Evolutionary conservation across 1,139 yeast species (phyloP), one percentile per base, ranked within the genome.

Genomic region (Kodamaea sp.): DNA sequence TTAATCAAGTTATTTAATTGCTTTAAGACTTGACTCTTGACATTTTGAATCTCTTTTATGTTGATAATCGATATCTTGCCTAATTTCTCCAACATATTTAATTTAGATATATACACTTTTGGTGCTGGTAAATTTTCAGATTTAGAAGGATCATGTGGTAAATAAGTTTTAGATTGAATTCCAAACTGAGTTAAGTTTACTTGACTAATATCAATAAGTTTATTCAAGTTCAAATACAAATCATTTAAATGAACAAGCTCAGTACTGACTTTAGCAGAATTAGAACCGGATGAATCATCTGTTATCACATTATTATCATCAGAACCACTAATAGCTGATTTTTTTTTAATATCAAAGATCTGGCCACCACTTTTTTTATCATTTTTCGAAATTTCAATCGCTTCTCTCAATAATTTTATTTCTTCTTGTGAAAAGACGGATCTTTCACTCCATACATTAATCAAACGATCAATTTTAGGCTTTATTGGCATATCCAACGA

Each of bases 371-470:
- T 27, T 40, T 40, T 27, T 6, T 7, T 8, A 32, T 6, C 23
- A 27, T 15, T 22, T 25, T 23, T 31, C 42, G 59, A 54, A 35
- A 52, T 44, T 24, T 60, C 59, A 7, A 75, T 50, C 2, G 67
- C 63, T 8, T 49, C 52, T 32, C 64, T 68, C 51, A 84, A 65
- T n/a, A 58, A 59, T 7, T 57, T 55, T 35, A 82, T 66, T 22
- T 73, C 78, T 2, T 54, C 54, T 0, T 56, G 53, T 2, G 67
- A 47, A 49, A 84, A 86, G 2, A 88, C 75, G 23, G 58, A 55
- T 37, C 96, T 66, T 43, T 85, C 85, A 38, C 73, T 73, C 95
- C 96, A 85, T 10, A 88, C 94, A 34, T 69, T 75, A 2, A 86
- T 67, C 23, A 86, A 78, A 32, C 95, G 70, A 30, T 67, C 72